Base-by-base conservation (phyloP, 164 flowering plant species). In the Annona squamosa region DNA sequence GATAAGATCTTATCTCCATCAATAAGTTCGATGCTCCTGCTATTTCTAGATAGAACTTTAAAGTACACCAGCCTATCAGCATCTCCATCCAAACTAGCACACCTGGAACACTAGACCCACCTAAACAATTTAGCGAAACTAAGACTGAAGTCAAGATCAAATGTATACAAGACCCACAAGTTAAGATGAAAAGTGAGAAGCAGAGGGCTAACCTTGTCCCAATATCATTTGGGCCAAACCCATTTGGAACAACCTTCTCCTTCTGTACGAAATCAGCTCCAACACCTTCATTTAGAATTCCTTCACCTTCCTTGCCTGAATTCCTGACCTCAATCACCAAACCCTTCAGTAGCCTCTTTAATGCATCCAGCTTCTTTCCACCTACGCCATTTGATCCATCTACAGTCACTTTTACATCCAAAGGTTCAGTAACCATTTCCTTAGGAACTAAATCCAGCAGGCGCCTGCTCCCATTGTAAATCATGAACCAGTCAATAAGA, bases 351-450 rank as follows among this genome's bases (percentile, higher is more conserved):
- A 71, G 59, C 12, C 79, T 75, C 77, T 82, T 86, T 63, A 90
- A 71, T 7, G 78, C 68, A 80, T 81, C 82, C 71, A 94, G 87
- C 75, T 92, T 91, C 75, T 84, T 86, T 72, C 93, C 97, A 74
- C 99, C 99, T 5, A 94, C 88, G 70, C 99, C 99, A 87, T 94
- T 92, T 74, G 99, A 91, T 61, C 96, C 97, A 87, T 94, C 99
- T 45, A 92, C 94, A 19, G 82, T 71, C 84, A 92, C 66, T 72
- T 82, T 86, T 46, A 82, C 84, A 76, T 77, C 81, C 52, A 59
- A 16, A 44, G 71, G 70, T 66, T 56, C 69, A 17, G 46, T 59
- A 0, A 69, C 65, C 4, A 43, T 70, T 74, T 73, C 82, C 72
- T 71, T 74, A 43, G 97, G 92, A 5, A 82, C 83, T 86, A 88